Base-by-base conservation (phyloP, 306 rosid genomes). In the Abrus pulchellus region DNA sequence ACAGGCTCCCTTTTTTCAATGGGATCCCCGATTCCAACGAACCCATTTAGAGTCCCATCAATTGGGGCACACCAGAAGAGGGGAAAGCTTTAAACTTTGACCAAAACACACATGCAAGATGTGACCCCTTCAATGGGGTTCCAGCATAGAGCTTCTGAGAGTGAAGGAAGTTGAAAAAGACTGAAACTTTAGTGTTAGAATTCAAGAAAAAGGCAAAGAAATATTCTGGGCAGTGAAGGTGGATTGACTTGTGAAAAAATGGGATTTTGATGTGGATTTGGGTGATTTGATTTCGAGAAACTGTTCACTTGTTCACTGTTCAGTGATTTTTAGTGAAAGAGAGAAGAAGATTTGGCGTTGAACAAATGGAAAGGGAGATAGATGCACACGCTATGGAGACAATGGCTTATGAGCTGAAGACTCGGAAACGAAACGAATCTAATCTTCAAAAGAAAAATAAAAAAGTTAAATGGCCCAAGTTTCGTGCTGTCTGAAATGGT, bases 11-110 rank as follows among this genome's bases (percentile, higher is more conserved):
- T 79, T 92, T 93, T 81, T 93, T 96, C 76, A 84, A 85, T 59
- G 91, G 80, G 83, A 78, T 68, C 80, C 89, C 92, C 34, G 80
- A 83, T 77, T 93, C 98, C 86, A 93, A 72, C 34, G 97, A 92
- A 92, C 97, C 99, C 99, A 96, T 96, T 86, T 85, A 88, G 72
- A 84, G 84, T 86, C 86, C 93, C 97, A 94, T 92, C 81, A 86
- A 83, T 34, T 27, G 59, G 60, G 56, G 38, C 54, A 7, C 28
- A 47, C 28, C 36, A 71, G 47, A 6, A 14, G 36, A 66, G 49
- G 72, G 34, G 74, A 82, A 78, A 81, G 80, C 75, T 79, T 67
- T 83, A 64, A 84, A 7, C 71, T 87, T 72, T 50, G 69, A 64
- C 10, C 8, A 28, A 74, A 52, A 36, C 3, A 20, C 56, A 60